Conservation (phyloP, 2,329 filamentous ascomycete species). For the Aspergillus japonicus region DNA sequence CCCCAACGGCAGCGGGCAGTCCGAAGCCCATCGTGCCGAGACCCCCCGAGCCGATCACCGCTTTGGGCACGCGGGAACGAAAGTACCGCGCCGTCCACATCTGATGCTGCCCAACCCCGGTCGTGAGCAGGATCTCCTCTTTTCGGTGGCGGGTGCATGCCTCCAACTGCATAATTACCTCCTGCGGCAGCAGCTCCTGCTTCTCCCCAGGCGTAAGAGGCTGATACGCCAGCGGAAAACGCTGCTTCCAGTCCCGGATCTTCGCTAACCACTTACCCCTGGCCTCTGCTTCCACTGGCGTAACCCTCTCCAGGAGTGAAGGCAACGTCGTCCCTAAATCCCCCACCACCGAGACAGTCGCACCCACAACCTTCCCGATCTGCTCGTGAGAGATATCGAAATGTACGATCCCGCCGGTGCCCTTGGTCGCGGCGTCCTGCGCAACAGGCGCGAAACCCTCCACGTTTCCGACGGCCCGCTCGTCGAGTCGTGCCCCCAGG, state of each 20-base stretch:
- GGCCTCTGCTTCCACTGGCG: background rate
- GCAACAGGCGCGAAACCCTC: conserved; percentile 82
- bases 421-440: conserved; percentile 73
- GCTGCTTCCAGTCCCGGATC: background rate
- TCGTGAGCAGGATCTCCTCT: conserved; percentile 77
- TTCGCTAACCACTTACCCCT: background rate
- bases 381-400: conserved; percentile 98
- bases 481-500: conserved; percentile 86
- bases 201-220: background rate
- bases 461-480: conserved; percentile 78
- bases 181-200: background rate
- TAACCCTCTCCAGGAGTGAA: conserved; percentile 63
- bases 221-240: background rate
- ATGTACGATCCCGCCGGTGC: conserved; percentile 86
- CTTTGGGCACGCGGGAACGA: conserved; percentile 80
- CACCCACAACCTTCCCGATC: conserved; percentile 96
- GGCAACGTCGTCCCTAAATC: conserved; percentile 77
- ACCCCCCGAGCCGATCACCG: conserved; percentile 91
- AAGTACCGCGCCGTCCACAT: conserved; percentile 97
- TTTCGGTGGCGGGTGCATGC: conserved; percentile 86
- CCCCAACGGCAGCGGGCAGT: conserved; percentile 87
- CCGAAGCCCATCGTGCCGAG: conserved; percentile 93
- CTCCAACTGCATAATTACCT: conserved; percentile 33
- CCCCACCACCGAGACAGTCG: conserved; percentile 86
- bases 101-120: conserved; percentile 92